Base-by-base conservation (phyloP, 805 yeast species). In the Zygotorulaspora chibaensis region DNA sequence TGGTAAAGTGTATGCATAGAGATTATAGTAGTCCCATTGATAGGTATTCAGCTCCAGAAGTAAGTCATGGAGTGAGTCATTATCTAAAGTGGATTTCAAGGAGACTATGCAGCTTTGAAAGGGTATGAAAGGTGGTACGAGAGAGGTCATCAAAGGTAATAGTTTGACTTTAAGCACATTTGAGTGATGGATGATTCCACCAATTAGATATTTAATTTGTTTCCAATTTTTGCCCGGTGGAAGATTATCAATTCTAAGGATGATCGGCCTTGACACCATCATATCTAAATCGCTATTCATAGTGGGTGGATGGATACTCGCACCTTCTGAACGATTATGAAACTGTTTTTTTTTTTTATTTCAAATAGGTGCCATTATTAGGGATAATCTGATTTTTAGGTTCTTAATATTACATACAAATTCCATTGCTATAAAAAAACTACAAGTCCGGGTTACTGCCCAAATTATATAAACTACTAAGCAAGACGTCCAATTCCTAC, bases 211-310 rank as follows among this genome's bases (percentile, higher is more conserved):
- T 42, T 58, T 58, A 12, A 64, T 55, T 40, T 64, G 64, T 38
- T 59, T 59, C 68, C 68, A 64, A 23, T 52, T 57, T 48, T 64
- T 62, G 10, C 62, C 62, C 20, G 65, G 66, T 26, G 68, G 68
- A 20, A 64, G 38, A 50, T 64, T 63, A 43, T 64, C 67, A 13
- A 64, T 56, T 42, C 61, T 52, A 26, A 63, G 45, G 36, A 43
- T 23, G 2, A 51, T 42, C 1, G 42, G 20, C 9, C 36, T 33
- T 6, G 36, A 16, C 5, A 13, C 36, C 36, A 33, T 33, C 16
- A 13, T 17, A 33, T 17, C 20, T 5, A 33, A 33, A 33, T 33
- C 20, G 20, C 20, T 16, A 33, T 16, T 33, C 36, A 33, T 33
- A 16, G 13, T 17, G n/a, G 6, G 20, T n/a, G 16, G 8, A 4